Percentiles rank a stretch among this genome's conserved stretches.
Evolutionary conservation across 352 stramenopile genomes (phyloP).

Genomic region (Elongisporangium anandrum): DNA sequence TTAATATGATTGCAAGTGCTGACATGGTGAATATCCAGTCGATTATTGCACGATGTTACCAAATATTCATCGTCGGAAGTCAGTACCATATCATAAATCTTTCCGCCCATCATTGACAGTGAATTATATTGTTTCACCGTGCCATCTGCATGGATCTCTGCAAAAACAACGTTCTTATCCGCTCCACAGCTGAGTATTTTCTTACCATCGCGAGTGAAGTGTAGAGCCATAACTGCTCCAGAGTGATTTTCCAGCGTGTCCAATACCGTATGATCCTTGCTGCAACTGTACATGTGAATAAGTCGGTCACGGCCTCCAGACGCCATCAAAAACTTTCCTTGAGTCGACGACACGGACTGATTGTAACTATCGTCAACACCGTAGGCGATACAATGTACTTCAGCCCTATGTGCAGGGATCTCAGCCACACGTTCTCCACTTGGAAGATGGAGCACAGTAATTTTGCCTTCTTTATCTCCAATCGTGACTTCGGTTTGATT

Average conservation of each 20-base stretch:
- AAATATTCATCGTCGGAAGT: slow-evolving; percentile 65
- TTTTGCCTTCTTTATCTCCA: slow-evolving; percentile 68
- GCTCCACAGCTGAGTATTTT: slow-evolving; percentile 59
- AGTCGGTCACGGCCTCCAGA: slow-evolving; percentile 76
- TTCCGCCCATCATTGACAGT: slow-evolving; percentile 47
- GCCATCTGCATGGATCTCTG: slow-evolving; percentile 29
- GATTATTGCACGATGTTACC: slow-evolving; percentile 74
- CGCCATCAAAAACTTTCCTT: slow-evolving; percentile 37
- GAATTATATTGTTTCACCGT: slow-evolving; percentile 43
- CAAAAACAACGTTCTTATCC: slow-evolving; percentile 74
- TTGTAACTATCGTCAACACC: slow-evolving; percentile 4
- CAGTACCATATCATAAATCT: slow-evolving; percentile 76
- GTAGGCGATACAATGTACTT: slow-evolving; percentile 70
- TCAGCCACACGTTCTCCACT: slow-evolving; percentile 21
- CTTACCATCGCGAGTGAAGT: slow-evolving; percentile 70
- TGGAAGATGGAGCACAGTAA: slow-evolving; percentile 48
- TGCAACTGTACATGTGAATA: slow-evolving; percentile 77
- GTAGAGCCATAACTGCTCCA: slow-evolving; percentile 50
- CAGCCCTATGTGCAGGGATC: slow-evolving; percentile 58
- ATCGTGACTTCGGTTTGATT: slow-evolving; percentile 56
- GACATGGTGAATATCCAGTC: slow-evolving; percentile 69
- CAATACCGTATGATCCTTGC: slow-evolving; percentile 21
- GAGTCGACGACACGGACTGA: not conserved
- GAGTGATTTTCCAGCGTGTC: slow-evolving; percentile 80
- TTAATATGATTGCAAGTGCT: slow-evolving; percentile 54